Conservation (phyloP, 768 basidiomycete species). For the Gautieria morchelliformis region DNA sequence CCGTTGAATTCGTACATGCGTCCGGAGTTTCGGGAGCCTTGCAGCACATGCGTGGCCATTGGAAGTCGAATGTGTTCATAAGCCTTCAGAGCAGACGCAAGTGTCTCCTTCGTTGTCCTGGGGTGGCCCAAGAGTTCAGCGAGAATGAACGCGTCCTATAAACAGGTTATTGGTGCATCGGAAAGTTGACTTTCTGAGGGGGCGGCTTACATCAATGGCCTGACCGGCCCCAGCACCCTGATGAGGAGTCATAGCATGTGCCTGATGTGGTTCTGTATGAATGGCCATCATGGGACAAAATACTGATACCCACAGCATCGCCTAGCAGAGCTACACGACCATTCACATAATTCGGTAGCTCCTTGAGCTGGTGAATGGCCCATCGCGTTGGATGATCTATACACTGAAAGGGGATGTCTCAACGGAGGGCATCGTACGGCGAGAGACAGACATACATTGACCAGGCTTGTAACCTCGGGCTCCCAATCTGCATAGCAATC, state of each 20-base stretch:
- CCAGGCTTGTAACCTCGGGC: conserved; percentile 22
- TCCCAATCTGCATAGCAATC: conserved; percentile 26
- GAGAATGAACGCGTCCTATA: conserved; percentile 20
- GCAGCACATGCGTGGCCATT: conserved; percentile 9
- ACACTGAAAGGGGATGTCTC: neutral
- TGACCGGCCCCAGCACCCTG: conserved; percentile 52
- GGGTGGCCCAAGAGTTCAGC: conserved; percentile 14
- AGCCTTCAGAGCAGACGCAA: conserved; percentile 11
- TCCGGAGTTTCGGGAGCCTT: conserved; percentile 7
- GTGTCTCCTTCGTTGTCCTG: conserved; percentile 7
- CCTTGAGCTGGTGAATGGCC: conserved; percentile 14
- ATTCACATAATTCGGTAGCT: conserved; percentile 16
- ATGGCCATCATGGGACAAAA: neutral
- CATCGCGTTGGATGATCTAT: conserved; percentile 13
- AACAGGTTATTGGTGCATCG: neutral
- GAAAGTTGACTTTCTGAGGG: neutral
- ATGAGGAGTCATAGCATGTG: conserved; percentile 46
- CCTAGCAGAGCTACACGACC: conserved; percentile 19
- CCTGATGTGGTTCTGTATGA: conserved; percentile 15
- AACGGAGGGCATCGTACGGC: neutral
- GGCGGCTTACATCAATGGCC: conserved; percentile 37
- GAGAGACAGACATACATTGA: conserved; percentile 16
- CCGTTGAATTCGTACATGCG: conserved; percentile 9
- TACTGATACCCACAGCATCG: conserved; percentile 18
- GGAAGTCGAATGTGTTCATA: conserved; percentile 17